Conservation (phyloP, 768 basidiomycete genomes). For the Lentinula raphanica region DNA sequence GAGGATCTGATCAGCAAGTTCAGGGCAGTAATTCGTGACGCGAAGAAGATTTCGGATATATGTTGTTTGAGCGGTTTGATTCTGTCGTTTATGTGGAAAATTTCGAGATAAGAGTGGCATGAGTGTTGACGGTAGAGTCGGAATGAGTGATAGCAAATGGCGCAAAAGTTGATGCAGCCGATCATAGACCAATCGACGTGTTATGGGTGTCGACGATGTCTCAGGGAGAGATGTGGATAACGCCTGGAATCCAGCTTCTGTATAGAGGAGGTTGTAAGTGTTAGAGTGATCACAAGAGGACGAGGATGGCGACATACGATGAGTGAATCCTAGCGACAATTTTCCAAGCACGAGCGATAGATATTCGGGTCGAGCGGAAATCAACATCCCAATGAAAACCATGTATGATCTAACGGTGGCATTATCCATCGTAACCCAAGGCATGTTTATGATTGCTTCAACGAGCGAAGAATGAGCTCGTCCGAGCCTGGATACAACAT, state of each 20-base stretch:
- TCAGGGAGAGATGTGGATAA: slow-evolving; percentile 55
- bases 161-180: slow-evolving; percentile 82
- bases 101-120: slow-evolving; percentile 77
- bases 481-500: slow-evolving; percentile 88
- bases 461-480: slow-evolving; percentile 75
- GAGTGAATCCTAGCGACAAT: slow-evolving; percentile 81
- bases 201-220: slow-evolving; percentile 64
- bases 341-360: slow-evolving; percentile 77
- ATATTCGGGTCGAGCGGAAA: slow-evolving; percentile 90
- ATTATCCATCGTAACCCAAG: slow-evolving; percentile 90
- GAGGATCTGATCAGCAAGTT: slow-evolving; percentile 77
- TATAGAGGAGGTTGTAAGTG: slow-evolving; percentile 8
- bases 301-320: slow-evolving; percentile 63
- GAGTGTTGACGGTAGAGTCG: slow-evolving; percentile 84
- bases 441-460: slow-evolving; percentile 79
- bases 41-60: slow-evolving; percentile 88
- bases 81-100: slow-evolving; percentile 93
- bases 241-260: slow-evolving; percentile 71
- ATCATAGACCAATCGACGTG: slow-evolving; percentile 78
- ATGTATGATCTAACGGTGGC: slow-evolving; percentile 84
- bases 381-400: slow-evolving; percentile 84
- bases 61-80: slow-evolving; percentile 70
- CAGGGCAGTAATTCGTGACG: slow-evolving; percentile 83
- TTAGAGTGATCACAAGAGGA: not conserved
- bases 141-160: slow-evolving; percentile 84